These are phyloP conservation scores for Friedmanniomyces simplex DNA, from an alignment of 495 filamentous ascomycete genomes.

Conservation along the genomic window DNA sequence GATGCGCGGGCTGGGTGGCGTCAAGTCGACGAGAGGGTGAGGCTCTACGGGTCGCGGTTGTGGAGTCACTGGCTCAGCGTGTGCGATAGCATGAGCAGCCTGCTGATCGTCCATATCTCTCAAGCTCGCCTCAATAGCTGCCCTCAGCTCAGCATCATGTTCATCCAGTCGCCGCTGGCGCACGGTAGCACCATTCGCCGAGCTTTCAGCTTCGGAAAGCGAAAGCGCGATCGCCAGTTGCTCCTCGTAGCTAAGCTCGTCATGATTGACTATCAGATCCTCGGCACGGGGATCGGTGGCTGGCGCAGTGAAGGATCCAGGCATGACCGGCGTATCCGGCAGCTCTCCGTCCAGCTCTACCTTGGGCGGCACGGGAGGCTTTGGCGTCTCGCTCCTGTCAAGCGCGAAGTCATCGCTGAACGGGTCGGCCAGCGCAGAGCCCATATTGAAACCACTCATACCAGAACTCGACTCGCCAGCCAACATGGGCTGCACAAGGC, in stretches of 20 bases:
- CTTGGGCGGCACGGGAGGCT: constrained; percentile 17
- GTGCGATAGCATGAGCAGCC: constrained; percentile 7
- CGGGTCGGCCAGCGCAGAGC: constrained; percentile 12
- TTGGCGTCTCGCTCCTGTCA: constrained; percentile 12
- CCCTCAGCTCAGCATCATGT: constrained; percentile 8
- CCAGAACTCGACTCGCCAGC: constrained; percentile 2
- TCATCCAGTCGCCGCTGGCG: constrained; percentile 1
- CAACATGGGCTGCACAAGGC: constrained; percentile 1
- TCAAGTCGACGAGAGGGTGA: constrained; percentile 14
- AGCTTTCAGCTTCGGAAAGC: constrained; percentile 17
- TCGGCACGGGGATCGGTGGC: background rate
- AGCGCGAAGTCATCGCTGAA: constrained; percentile 17
- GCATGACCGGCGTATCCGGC: background rate
- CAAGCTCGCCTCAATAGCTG: constrained; percentile 17
- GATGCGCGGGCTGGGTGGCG: constrained; percentile 6
- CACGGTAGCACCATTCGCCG: background rate
- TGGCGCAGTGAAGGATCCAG: constrained; percentile 4
- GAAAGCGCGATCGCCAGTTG: constrained; percentile 21
- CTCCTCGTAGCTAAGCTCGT: constrained; percentile 18
- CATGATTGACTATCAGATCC: background rate
- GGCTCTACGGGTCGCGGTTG: background rate
- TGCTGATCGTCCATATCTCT: constrained; percentile 12
- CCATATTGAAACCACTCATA: constrained; percentile 1
- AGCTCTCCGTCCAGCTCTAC: constrained; percentile 3
- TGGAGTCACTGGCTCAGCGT: constrained; percentile 1